A percentile compares a stretch with the other conserved stretches of the same genome.
Conservation (phyloP, 306 rosid genomes). For the Vicia villosa region DNA sequence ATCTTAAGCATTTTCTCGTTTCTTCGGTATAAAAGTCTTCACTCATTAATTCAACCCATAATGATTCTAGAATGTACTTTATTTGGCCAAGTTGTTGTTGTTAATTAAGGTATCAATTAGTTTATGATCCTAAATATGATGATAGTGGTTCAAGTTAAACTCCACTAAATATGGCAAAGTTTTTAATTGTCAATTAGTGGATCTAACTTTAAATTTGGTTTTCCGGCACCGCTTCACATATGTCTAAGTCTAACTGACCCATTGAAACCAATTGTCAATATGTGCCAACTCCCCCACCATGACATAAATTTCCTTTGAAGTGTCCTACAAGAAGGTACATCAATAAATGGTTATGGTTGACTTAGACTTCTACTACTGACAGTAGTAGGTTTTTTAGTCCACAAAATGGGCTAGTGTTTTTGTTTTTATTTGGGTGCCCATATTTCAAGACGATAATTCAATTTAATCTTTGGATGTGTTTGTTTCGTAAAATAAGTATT, state of each 20-base stretch:
- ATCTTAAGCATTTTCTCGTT: neutral
- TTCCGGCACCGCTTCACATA: neutral
- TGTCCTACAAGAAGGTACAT: neutral
- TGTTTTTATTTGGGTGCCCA: neutral
- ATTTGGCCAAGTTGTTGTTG: neutral
- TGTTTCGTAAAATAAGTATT: no score
- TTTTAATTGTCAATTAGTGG: neutral
- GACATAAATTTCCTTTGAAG: neutral
- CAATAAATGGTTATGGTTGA: neutral
- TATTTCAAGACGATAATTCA: no score
- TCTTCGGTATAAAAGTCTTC: neutral
- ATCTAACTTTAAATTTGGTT: neutral
- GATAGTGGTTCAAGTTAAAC: neutral
- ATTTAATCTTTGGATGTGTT: no score
- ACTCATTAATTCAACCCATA: neutral
- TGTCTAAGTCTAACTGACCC: neutral
- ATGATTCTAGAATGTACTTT: neutral
- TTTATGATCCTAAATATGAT: neutral
- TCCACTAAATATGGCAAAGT: neutral
- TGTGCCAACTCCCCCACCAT: constrained; percentile 18
- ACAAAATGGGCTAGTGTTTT: neutral
- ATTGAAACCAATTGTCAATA: neutral
- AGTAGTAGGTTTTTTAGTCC: neutral
- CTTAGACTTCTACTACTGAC: neutral
- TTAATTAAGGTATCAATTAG: neutral